phyloP scores from a whole-genome alignment of 495 filamentous ascomycete genomes.

The Immersiella caudata region DNA sequence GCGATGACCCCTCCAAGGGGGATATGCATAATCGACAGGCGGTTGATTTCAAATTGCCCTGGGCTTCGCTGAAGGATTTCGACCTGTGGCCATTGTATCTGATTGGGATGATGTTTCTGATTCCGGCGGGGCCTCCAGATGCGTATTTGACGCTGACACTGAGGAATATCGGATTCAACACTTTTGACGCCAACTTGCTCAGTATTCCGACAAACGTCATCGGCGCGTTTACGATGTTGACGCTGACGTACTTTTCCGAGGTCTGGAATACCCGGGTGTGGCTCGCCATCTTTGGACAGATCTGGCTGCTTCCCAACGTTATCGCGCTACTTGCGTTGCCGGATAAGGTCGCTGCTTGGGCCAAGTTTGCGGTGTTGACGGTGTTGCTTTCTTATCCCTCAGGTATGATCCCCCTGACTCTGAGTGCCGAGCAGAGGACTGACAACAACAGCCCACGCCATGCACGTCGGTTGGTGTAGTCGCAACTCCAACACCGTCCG shows the following conservation, averaged over 20 bases:
- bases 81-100: conserved; percentile 75
- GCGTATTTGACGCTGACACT: conserved; percentile 67
- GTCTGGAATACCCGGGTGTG: conserved; percentile 55
- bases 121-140: conserved; percentile 57
- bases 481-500: conserved; percentile 69
- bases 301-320: conserved; percentile 60
- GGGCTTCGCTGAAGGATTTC: conserved; percentile 50
- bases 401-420: conserved; percentile 1
- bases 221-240: conserved; percentile 42
- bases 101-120: conserved; percentile 60
- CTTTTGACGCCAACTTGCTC: conserved; percentile 69
- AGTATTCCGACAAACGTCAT: conserved; percentile 37
- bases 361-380: conserved; percentile 56
- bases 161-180: conserved; percentile 63
- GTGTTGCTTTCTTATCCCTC: conserved; percentile 51
- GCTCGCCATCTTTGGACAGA: conserved; percentile 49
- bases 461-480: conserved; percentile 67
- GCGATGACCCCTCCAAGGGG: conserved; percentile 65
- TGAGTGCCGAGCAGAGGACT: neutral
- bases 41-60: neutral
- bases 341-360: conserved; percentile 48
- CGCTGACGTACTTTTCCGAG: conserved; percentile 58
- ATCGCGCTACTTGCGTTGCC: conserved; percentile 53
- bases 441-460: conserved; percentile 42
- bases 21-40: conserved; percentile 6